Evolutionary conservation across 768 basidiomycete genomes (phyloP), one percentile per base, ranked within the genome.

Genomic region (Tylopilus vinaceipallidus): DNA sequence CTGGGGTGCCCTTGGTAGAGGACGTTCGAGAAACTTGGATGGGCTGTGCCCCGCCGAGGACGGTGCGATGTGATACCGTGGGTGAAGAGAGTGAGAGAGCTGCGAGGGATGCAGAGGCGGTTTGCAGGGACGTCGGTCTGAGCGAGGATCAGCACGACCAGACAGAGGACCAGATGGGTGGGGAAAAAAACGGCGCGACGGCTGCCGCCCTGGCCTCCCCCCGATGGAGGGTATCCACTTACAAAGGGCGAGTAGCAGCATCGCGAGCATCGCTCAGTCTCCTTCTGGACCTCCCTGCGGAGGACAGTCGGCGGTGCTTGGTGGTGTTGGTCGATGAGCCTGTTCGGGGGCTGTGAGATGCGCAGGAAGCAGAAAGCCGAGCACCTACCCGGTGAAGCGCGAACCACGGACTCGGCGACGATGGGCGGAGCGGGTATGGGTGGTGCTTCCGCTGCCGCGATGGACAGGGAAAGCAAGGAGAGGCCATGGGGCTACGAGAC

Each of bases 251-350:
- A 48, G 74, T 75, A 43, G 85, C 84, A 37, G 89, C 89, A 66
- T 90, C 88, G 42, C 85, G 74, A 22, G 88, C 88, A 65, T 91
- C 89, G 66, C 86, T 89, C 55, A 88, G 64, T 49, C 89, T 74
- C 58, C 89, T 77, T 62, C 82, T 80, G 22, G 79, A 74, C 67
- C 86, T 82, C 17, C 87, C 84, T 11, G 81, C 76, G 0, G 88
- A 89, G 16, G 86, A 82, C 17, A 88, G 70, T 16, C 88, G 75
- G 45, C 88, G 81, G 64, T 88, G 86, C 58, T 86, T 79, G 49
- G 45, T 52, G 23, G 52, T 73, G 59, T 71, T 79, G 44, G 63
- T 56, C 26, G 65, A 66, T 50, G 47, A 2, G 7, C 38, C 60
- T 56, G 54, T 35, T 27, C 36, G 26, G 12, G 22, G 29, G 19